Evolutionary conservation across 306 rosid species (phyloP).

Genomic region (Rosa persica): DNA sequence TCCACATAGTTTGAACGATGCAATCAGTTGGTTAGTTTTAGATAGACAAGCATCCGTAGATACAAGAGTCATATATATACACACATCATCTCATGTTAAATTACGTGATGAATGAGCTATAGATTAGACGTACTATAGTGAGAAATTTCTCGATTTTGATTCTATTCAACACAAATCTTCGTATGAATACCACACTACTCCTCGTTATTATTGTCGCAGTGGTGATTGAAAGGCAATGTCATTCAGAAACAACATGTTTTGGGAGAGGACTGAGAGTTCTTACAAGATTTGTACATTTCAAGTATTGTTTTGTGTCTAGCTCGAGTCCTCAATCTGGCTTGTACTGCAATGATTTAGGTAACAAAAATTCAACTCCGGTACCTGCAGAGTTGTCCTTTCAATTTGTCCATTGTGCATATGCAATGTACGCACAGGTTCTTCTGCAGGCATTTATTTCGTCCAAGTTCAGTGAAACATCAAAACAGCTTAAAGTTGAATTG

Average conservation of each 20-base stretch:
- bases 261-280: background rate
- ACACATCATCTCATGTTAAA: background rate
- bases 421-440: background rate
- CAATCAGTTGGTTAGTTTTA: background rate
- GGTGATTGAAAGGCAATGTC: background rate
- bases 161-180: no score
- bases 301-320: background rate
- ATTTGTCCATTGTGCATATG: background rate
- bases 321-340: background rate
- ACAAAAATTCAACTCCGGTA: background rate
- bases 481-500: background rate
- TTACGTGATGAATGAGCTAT: background rate
- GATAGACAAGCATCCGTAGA: background rate
- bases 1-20: background rate
- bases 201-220: no score
- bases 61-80: background rate
- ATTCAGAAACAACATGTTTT: background rate
- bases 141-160: no score
- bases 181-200: background rate
- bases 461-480: background rate
- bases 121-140: no score
- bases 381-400: background rate
- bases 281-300: background rate
- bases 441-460: background rate
- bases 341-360: background rate